phyloP scores from a whole-genome alignment of 2,329 filamentous ascomycete genomes.

The Colletotrichum sojae region DNA sequence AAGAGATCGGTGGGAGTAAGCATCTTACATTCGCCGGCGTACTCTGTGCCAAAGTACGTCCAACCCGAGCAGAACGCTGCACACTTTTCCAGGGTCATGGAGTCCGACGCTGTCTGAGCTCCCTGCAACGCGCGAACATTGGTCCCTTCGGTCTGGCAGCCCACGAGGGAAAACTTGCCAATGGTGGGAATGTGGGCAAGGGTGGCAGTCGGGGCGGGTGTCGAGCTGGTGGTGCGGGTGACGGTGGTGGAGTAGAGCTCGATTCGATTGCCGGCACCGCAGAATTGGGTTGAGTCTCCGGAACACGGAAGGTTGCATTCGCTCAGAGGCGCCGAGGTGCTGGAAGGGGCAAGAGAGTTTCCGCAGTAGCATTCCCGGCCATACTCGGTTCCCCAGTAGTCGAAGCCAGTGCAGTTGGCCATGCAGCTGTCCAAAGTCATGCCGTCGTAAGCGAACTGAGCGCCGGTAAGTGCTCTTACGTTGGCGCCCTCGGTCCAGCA shows the following conservation, averaged over 20 bases:
- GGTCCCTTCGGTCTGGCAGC: conserved; percentile 57
- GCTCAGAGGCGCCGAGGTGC: conserved; percentile 46
- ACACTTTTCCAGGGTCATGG: conserved; percentile 57
- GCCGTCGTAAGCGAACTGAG: conserved; percentile 58
- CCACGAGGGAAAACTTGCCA: conserved; percentile 53
- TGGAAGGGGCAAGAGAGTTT: conserved; percentile 49
- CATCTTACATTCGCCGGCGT: conserved; percentile 53
- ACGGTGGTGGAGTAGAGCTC: conserved; percentile 60
- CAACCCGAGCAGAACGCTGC: conserved; percentile 53
- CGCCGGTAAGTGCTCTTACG: conserved; percentile 60
- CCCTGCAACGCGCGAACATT: conserved; percentile 54
- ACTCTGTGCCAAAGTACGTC: conserved; percentile 56
- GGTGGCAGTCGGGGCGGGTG: conserved; percentile 51
- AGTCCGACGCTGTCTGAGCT: conserved; percentile 49
- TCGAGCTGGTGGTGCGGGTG: conserved; percentile 46
- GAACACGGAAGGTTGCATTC: conserved; percentile 58
- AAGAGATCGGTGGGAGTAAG: not conserved
- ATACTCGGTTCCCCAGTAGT: conserved; percentile 67
- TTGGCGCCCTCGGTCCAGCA: conserved; percentile 69
- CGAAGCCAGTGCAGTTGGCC: conserved; percentile 60
- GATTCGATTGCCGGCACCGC: conserved; percentile 59
- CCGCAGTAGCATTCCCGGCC: conserved; percentile 68
- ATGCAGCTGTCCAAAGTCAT: conserved; percentile 66
- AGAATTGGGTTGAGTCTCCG: conserved; percentile 58
- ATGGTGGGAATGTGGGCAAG: conserved; percentile 51